phyloP scores from a whole-genome alignment of 805 yeast genomes.

The Monosporozyma solicola region DNA sequence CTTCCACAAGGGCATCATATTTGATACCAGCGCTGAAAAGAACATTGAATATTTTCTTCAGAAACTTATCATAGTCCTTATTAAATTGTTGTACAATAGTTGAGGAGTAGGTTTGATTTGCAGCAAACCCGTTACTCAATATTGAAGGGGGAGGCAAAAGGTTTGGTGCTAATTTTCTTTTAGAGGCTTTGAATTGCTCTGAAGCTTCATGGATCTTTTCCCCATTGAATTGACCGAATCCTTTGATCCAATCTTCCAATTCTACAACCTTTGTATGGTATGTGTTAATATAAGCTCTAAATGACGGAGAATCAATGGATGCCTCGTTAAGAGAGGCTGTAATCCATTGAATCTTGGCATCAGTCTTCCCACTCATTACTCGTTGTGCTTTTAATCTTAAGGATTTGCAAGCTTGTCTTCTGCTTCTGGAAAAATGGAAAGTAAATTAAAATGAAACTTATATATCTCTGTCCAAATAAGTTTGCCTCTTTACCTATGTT shows the following conservation, averaged over 20 bases:
- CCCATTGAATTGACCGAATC: slow-evolving; percentile 35
- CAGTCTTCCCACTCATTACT: not conserved
- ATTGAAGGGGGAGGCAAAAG: slow-evolving; percentile 39
- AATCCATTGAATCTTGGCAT: slow-evolving; percentile 5
- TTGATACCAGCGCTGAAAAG: slow-evolving; percentile 10
- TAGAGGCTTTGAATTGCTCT: slow-evolving; percentile 39
- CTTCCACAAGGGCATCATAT: slow-evolving; percentile 10
- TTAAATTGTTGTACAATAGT: slow-evolving; percentile 12
- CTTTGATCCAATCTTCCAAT: slow-evolving; percentile 58
- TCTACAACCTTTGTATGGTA: slow-evolving; percentile 48
- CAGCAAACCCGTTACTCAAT: slow-evolving; percentile 48
- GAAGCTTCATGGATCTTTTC: slow-evolving; percentile 34
- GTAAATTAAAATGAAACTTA: too few relatives aligned
- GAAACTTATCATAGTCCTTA: slow-evolving; percentile 12
- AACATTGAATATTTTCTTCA: slow-evolving; percentile 9
- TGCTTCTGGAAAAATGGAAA: not conserved
- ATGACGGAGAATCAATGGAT: slow-evolving; percentile 55
- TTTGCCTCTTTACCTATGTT: too few relatives aligned
- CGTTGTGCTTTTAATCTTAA: not conserved
- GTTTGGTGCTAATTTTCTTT: slow-evolving; percentile 38
- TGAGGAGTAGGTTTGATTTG: slow-evolving; percentile 59
- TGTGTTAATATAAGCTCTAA: slow-evolving; percentile 67
- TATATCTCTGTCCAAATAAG: too few relatives aligned
- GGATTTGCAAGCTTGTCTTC: not conserved
- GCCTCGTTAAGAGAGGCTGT: slow-evolving; percentile 16